Percentiles rank a stretch among this genome's conserved stretches.
Conservation (phyloP, 129 eudicot genomes). For the Flaveria sonorensis region DNA sequence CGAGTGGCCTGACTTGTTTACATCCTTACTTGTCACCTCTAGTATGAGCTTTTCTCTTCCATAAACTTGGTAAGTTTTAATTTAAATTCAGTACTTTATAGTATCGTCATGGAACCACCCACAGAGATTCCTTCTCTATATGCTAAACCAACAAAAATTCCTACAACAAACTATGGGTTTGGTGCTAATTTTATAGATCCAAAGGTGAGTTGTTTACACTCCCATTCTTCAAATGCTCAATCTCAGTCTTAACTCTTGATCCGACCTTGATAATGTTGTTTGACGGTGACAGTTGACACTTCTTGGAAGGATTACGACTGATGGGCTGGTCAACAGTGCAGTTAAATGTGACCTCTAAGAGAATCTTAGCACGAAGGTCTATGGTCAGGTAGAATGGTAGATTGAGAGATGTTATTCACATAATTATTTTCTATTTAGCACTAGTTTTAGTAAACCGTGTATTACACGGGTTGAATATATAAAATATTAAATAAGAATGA, state of each 20-base stretch:
- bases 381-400: slow-evolving; percentile 61
- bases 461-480: background rate
- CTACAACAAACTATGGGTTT: slow-evolving; percentile 81
- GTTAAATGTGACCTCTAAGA: slow-evolving; percentile 82
- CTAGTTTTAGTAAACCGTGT: background rate
- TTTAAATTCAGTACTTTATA: slow-evolving; percentile 7
- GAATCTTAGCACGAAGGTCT: slow-evolving; percentile 70
- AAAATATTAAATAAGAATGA: too few species aligned
- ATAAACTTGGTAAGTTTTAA: background rate
- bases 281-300: slow-evolving; percentile 62
- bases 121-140: slow-evolving; percentile 83
- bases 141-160: slow-evolving; percentile 66
- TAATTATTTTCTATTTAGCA: background rate
- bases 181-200: slow-evolving; percentile 94
- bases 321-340: slow-evolving; percentile 78
- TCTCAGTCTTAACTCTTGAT: background rate
- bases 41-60: background rate
- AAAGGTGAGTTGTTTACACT: slow-evolving; percentile 42
- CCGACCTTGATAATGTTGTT: slow-evolving; percentile 14
- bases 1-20: too few species aligned
- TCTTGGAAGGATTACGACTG: slow-evolving; percentile 77
- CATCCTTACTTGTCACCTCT: background rate
- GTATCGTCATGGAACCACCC: slow-evolving; percentile 77
- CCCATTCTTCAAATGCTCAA: background rate
- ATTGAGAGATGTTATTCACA: slow-evolving; percentile 35